Conservation (phyloP, 805 yeast species). For the Maudiozyma pseudohumilis region DNA sequence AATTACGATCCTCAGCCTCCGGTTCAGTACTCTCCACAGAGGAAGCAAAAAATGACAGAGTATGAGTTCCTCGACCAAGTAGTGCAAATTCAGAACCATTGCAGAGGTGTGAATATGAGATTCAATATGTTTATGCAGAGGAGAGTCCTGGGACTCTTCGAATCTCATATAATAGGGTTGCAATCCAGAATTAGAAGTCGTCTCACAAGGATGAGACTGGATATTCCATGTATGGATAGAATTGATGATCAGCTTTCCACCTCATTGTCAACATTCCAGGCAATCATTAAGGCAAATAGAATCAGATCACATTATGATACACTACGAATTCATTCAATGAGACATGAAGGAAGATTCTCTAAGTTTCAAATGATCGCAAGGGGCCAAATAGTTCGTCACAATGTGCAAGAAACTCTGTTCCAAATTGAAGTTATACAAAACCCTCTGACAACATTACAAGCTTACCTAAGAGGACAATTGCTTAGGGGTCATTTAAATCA, state of each 20-base stretch:
- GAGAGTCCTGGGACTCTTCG: constrained; percentile 50
- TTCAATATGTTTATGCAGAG: constrained; percentile 53
- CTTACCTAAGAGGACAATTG: constrained; percentile 13
- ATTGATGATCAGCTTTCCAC: constrained; percentile 8
- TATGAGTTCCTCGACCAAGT: constrained; percentile 28
- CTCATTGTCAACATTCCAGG: constrained; percentile 36
- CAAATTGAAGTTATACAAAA: constrained; percentile 4
- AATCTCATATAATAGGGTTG: constrained; percentile 38
- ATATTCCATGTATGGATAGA: neutral
- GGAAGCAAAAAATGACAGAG: constrained; percentile 25
- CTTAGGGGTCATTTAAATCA: neutral
- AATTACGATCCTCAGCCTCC: constrained; percentile 16
- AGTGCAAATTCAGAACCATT: constrained; percentile 52
- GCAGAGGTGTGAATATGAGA: constrained; percentile 60
- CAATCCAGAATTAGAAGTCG: constrained; percentile 47
- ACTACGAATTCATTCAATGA: constrained; percentile 15
- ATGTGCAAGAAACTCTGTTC: neutral
- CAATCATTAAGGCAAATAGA: constrained; percentile 40
- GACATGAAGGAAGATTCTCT: constrained; percentile 21
- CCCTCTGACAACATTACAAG: constrained; percentile 16
- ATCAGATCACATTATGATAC: constrained; percentile 21
- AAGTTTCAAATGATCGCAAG: constrained; percentile 33
- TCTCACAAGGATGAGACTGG: constrained; percentile 8
- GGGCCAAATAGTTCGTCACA: constrained; percentile 30
- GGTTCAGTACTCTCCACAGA: constrained; percentile 23